Base-by-base conservation (phyloP, 2,329 filamentous ascomycete species). In the Phaeosphaeriaceae sp. region DNA sequence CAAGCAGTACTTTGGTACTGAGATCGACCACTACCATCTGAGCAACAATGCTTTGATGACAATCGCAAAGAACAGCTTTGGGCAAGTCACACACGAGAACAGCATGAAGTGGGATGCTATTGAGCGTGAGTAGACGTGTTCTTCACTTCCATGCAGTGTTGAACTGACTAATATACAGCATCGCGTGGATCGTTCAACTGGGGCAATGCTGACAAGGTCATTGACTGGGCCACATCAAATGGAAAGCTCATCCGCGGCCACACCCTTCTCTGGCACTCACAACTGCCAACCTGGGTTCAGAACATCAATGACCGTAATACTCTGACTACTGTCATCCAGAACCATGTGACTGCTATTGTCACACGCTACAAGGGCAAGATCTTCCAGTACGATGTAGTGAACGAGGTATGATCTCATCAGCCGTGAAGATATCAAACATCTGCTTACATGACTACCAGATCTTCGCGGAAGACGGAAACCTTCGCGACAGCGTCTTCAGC, bases 231-330 rank as follows among this genome's bases (percentile, higher is more conserved):
- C 22, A 32, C 47, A 17, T 53, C 53, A 17, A 63, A 63, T 48
- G 40, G 43, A 22, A 60, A 60, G 50, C 50, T 60, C 43, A 24
- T 63, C 46, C 58, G 61, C 28, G 61, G 61, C 17, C 61, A 63
- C 49, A 60, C 61, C 26, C 57, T 58, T 11, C 52, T 63, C 26
- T 63, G 48, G 48, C 28, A 50, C 6, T 32, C 26, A 10, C 48
- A 50, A 28, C 21, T 50, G 48, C 48, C 48, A n/a, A 4, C 28
- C 10, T 50, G 48, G 48, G 48, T 50, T 13, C 35, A 17, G 17
- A 8, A n/a, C 26, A 50, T 50, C 28, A 50, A 19, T 19, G 48
- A 50, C 28, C 48, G 48, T 28, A 50, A 50, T 28, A 50, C 48
- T 8, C 21, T 50, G 48, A 35, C 48, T 5, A 32, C 48, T 28